These are phyloP conservation scores for Vanrija pseudolonga DNA, from an alignment of 1,284 basidiomycete genomes.

Conservation along the genomic window DNA sequence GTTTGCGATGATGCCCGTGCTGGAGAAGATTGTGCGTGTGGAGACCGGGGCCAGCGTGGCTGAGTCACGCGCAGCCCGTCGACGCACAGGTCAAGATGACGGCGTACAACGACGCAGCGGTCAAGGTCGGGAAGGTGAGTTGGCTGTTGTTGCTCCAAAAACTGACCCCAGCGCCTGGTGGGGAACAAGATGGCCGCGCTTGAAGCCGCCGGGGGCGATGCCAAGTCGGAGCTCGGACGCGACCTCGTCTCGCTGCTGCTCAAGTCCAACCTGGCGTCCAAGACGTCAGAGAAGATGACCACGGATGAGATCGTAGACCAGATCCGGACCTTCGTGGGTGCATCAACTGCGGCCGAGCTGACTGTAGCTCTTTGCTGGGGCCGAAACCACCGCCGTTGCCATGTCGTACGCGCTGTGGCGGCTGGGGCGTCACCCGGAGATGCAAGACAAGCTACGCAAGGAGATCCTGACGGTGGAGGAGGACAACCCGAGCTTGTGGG, in stretches of 20 bases:
- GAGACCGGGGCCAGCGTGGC: not conserved
- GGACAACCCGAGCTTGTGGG: slow-evolving; percentile 20
- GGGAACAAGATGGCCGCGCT: slow-evolving; percentile 51
- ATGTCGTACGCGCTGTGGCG: slow-evolving; percentile 66
- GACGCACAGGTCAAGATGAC: not conserved
- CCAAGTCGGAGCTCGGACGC: slow-evolving; percentile 50
- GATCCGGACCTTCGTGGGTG: slow-evolving; percentile 66
- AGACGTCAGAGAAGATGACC: slow-evolving; percentile 57
- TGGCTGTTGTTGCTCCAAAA: not conserved
- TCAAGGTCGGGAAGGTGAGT: no score
- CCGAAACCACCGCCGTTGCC: slow-evolving; percentile 66
- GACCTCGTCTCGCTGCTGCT: slow-evolving; percentile 55
- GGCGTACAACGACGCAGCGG: not conserved
- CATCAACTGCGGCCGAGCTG: not conserved
- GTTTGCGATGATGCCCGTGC: no score
- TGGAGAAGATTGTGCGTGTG: no score
- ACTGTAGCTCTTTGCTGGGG: slow-evolving; percentile 50
- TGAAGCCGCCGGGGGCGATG: slow-evolving; percentile 36
- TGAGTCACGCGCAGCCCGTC: not conserved
- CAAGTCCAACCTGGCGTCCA: slow-evolving; percentile 58
- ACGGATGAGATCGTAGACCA: slow-evolving; percentile 66
- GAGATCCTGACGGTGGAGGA: slow-evolving; percentile 48
- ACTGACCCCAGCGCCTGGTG: slow-evolving; percentile 52
- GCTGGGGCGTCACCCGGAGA: slow-evolving; percentile 55
- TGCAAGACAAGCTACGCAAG: slow-evolving; percentile 57